Conservation (phyloP, 371 early-diverging fungal genomes). For the Coemansia sp. region DNA sequence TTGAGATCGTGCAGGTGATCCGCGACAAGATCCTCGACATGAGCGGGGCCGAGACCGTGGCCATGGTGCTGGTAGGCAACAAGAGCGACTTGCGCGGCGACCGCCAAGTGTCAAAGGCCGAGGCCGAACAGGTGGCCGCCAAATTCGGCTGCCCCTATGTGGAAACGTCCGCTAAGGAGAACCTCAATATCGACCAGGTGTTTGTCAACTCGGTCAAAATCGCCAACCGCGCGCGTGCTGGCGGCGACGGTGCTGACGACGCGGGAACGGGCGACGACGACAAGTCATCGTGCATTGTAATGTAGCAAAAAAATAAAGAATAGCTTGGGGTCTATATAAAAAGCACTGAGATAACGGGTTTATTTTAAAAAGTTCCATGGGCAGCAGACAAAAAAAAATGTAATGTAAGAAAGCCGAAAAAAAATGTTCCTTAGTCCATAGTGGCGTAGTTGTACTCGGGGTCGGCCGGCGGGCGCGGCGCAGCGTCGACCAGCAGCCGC, state of each 20-base stretch:
- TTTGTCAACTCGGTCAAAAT: constrained; percentile 28
- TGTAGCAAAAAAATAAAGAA: constrained; percentile 13
- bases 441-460: constrained; percentile 39
- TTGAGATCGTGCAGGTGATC: constrained; percentile 87
- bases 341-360: too few species aligned
- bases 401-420: background rate
- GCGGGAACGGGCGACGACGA: constrained; percentile 3
- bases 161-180: constrained; percentile 90
- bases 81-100: constrained; percentile 85
- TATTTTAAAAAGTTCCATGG: too few species aligned
- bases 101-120: constrained; percentile 71
- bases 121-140: constrained; percentile 73
- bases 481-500: constrained; percentile 52
- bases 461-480: constrained; percentile 19
- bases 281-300: constrained; percentile 25
- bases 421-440: constrained; percentile 23
- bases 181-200: constrained; percentile 68
- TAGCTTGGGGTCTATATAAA: too few species aligned
- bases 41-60: constrained; percentile 88
- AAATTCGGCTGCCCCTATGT: constrained; percentile 83
- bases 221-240: constrained; percentile 14
- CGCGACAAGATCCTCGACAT: constrained; percentile 94
- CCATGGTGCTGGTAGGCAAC: constrained; percentile 91
- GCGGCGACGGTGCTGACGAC: constrained; percentile 6
- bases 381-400: too few species aligned